Base-by-base conservation (phyloP, 2,329 filamentous ascomycete genomes). In the Phialophora tarda region DNA sequence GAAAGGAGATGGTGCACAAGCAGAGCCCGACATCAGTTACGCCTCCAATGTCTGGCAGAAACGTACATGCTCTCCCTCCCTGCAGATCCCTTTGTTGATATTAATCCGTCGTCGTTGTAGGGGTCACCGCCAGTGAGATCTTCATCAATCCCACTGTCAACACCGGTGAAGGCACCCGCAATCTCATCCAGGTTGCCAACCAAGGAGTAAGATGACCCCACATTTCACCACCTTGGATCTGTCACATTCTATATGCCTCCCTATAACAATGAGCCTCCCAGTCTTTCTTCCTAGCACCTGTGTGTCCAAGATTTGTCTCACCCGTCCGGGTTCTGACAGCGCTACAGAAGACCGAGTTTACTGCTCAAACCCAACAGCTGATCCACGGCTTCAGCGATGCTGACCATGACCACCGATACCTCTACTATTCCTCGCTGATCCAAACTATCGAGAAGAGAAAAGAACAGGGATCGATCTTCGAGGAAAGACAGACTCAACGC, bases 131-230 rank as follows among this genome's bases (percentile, higher is more conserved):
- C n/a, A 63, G 56, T 41, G 56, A 67, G 23, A 60, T 67, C 28
- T 67, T 67, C 60, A 63, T 67, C 53, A 34, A 56, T 23, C 65
- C 61, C 7, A 63, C 65, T 21, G 32, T 64, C 12, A 32, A 17
- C 28, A 41, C 65, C 1, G 65, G 65, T 17, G 30, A 64, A 53
- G 60, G 65, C 48, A 61, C 56, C 6, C 65, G 60, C 21, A 56
- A 34, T 4, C 60, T 66, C 34, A 26, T 61, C 12, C n/a, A 28
- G 32, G 61, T 64, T 32, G 48, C 32, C 48, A 44, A 44, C 38
- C 38, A 44, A 44, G 38, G 38, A 44, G 38, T 44, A 44, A 44
- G 38, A n/a, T n/a, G 17, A n/a, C 38, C 38, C 38, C 38, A 21
- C 14, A n/a, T 21, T 44, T 8, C 17, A 44, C 14, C 38, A n/a